Percentiles rank a stretch among this genome's conserved stretches.
Evolutionary conservation across 164 flowering plant species (phyloP).

Genomic region (Stephania cephalantha): DNA sequence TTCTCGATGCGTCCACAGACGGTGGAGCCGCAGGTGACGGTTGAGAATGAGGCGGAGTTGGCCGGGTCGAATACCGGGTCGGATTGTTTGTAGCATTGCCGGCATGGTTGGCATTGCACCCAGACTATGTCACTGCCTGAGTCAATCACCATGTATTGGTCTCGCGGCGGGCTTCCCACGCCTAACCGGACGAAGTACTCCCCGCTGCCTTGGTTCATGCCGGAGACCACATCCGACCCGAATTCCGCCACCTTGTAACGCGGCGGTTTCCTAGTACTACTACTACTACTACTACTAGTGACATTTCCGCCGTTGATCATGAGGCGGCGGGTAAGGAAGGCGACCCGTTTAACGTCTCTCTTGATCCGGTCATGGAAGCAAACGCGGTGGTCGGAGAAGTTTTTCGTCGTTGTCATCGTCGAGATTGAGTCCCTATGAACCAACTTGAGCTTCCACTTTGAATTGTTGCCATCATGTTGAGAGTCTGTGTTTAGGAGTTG

Average conservation of each 20-base stretch:
- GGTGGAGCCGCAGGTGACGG: conserved; percentile 56
- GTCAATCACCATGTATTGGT: conserved; percentile 78
- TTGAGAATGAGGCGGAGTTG: conserved; percentile 51
- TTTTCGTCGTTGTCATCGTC: background rate
- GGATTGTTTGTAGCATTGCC: conserved; percentile 65
- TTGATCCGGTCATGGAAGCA: conserved; percentile 41
- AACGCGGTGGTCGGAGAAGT: conserved; percentile 17
- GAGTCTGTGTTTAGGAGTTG: conserved; percentile 4
- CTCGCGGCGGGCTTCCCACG: conserved; percentile 77
- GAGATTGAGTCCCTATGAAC: conserved; percentile 23
- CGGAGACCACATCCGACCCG: conserved; percentile 84
- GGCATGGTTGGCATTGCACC: conserved; percentile 90
- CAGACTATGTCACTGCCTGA: conserved; percentile 86
- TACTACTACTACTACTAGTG: no score
- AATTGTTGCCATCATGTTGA: background rate
- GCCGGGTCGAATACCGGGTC: conserved; percentile 88
- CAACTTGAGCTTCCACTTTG: conserved; percentile 20
- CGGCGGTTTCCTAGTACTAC: background rate
- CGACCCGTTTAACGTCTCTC: conserved; percentile 46
- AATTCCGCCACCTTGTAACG: conserved; percentile 40
- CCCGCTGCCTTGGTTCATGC: conserved; percentile 87
- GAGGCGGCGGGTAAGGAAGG: conserved; percentile 31
- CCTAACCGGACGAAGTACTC: conserved; percentile 84
- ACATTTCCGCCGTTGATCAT: background rate
- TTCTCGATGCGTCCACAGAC: conserved; percentile 44